These are phyloP conservation scores for Colletotrichum ledebouriae DNA, from an alignment of 2,329 filamentous ascomycete genomes.

Conservation along the genomic window DNA sequence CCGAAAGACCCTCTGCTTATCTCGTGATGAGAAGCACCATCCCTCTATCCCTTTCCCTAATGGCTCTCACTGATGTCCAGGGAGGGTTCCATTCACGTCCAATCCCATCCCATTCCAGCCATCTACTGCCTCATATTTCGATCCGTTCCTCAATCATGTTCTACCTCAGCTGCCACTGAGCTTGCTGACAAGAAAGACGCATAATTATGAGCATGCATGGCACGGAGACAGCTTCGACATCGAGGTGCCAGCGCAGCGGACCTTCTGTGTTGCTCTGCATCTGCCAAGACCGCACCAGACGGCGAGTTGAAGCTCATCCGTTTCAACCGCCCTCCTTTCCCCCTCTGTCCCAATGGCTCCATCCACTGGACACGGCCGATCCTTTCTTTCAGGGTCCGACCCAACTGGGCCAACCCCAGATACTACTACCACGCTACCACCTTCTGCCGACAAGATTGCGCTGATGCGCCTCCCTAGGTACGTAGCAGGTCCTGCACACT, in stretches of 20 bases:
- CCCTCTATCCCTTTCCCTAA: neutral
- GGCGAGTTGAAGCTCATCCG: constrained; percentile 40
- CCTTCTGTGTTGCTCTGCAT: constrained; percentile 36
- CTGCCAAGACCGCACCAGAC: constrained; percentile 39
- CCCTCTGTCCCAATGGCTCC: constrained; percentile 22
- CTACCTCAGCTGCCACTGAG: neutral
- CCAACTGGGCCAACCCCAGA: constrained; percentile 38
- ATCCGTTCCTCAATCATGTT: constrained; percentile 24
- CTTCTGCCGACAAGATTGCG: constrained; percentile 27
- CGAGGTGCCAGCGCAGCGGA: constrained; percentile 37
- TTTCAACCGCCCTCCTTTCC: constrained; percentile 35
- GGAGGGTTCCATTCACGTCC: neutral
- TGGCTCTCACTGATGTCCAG: too few species aligned
- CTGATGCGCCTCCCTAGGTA: too few species aligned
- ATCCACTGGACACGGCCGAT: constrained; percentile 39
- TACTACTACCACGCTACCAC: constrained; percentile 33
- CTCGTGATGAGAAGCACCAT: constrained; percentile 18
- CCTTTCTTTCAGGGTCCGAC: constrained; percentile 41
- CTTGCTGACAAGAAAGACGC: neutral
- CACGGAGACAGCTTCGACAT: constrained; percentile 25
- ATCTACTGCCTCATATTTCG: constrained; percentile 22
- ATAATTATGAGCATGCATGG: constrained; percentile 21
- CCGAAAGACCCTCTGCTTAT: constrained; percentile 6
- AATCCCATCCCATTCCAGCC: neutral
- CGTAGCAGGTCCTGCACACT: too few species aligned